Base-by-base conservation (phyloP, 176 grass and related monocot genomes). In the Oryza glumipatula region DNA sequence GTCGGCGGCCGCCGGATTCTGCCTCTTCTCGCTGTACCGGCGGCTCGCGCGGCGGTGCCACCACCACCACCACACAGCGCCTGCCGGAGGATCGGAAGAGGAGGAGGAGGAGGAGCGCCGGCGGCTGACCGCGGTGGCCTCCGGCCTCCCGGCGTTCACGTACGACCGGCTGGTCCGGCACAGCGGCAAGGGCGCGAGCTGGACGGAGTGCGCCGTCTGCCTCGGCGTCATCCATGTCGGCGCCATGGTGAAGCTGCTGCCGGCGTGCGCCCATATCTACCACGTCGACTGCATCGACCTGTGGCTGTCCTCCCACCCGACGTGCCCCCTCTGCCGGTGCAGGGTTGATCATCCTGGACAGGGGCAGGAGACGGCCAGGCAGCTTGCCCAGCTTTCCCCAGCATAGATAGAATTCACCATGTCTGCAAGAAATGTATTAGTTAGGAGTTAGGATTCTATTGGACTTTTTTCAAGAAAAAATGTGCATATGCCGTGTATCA, bases 211-310 rank as follows among this genome's bases (percentile, higher is more conserved):
- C 58, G 81, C 76, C 0, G 63, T 86, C 78, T 92, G 91, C 79
- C 83, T 92, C 68, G 65, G 76, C 41, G 16, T 16, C 6, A 83
- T 92, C 43, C 80, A 84, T 32, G 84, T 73, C 21, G 91, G 87
- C 48, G 65, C 80, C 76, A 90, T 76, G 91, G 84, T 80, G 10
- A 84, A 87, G 87, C 80, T 86, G 76, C 80, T 92, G 66, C 87
- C 87, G 0, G 67, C 81, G 11, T 87, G 91, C 63, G 23, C 65
- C 32, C 91, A 92, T 17, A 76, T 84, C 14, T 84, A 89, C 22
- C 87, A 90, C 68, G 76, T 56, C 44, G 78, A 84, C 22, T 90
- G 87, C 91, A 87, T 87, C 80, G 80, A 80, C 71, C 32, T 80
- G 3, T 90, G 91, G 87, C 68, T 92, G 1, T 68, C 68, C 4